Base-by-base conservation (phyloP, 2,329 filamentous ascomycete species). In the Aspergillus awamori region DNA sequence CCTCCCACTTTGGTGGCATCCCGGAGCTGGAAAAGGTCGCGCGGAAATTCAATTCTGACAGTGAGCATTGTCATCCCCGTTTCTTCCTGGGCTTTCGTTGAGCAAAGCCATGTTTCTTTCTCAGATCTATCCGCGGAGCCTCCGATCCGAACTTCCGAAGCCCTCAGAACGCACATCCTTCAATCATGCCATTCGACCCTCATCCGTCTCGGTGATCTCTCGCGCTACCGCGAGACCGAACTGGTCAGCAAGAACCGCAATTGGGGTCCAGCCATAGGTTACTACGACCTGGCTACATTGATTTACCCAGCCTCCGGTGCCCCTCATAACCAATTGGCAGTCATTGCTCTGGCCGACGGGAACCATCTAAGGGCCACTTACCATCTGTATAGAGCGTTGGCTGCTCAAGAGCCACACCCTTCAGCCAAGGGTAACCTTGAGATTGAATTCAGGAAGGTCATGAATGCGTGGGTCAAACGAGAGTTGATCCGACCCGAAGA, bases 251-350 rank as follows among this genome's bases (percentile, higher is more conserved):
- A 90, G 74, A 85, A 87, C 65, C 87, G 88, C 57, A 90, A 90
- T 69, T 96, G 91, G 82, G 90, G 90, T 26, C 87, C 87, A 13
- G 92, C 94, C 13, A 83, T 93, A 70, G 88, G 89, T 10, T 97
- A 94, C 76, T 98, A 99, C 76, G 82, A 86, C 58, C 82, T 98
- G 62, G 95, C 95, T 22, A 87, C 88, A 65, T 87, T 90, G 55
- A 84, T 98, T 57, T 85, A 90, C 67, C 92, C 94, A 3, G 82
- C 86, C 17, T 92, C 90, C 49, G 94, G 94, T 30, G 86, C 88
- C 64, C 90, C 92, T 15, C 90, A 96, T 71, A 94, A 99, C 71
- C 95, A 98, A 76, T 87, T 95, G 74, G 93, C 91, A 38, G 91
- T 98, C 38, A 89, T 98, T 61, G 89, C 90, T 62, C 84, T 92